These are phyloP conservation scores for Stromatinia cepivora DNA, from an alignment of 2,329 filamentous ascomycete species.

Conservation along the genomic window DNA sequence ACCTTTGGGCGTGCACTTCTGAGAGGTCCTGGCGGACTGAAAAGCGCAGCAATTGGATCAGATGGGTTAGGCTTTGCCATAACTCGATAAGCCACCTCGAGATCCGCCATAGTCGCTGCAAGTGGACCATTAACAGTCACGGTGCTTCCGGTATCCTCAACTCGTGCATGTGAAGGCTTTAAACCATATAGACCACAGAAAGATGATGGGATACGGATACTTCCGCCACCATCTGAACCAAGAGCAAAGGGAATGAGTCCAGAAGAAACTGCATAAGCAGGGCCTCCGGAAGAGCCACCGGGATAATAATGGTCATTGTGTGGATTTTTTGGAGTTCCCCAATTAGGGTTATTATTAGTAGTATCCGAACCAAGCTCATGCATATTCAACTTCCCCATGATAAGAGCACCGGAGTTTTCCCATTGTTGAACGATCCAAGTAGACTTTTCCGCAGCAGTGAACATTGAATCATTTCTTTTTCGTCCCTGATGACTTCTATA, in stretches of 20 bases:
- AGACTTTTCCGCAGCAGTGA: conserved; percentile 62
- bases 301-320: conserved; percentile 72
- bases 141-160: conserved; percentile 55
- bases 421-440: conserved; percentile 71
- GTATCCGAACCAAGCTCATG: conserved; percentile 80
- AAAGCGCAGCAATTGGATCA: conserved; percentile 60
- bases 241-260: conserved; percentile 66
- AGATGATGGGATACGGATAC: conserved; percentile 48
- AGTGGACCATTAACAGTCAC: conserved; percentile 72
- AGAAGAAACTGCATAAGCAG: conserved; percentile 76
- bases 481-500: conserved; percentile 69
- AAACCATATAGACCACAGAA: conserved; percentile 64
- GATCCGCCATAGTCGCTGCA: conserved; percentile 71
- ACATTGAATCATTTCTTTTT: conserved; percentile 82
- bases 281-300: conserved; percentile 89
- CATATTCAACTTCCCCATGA: conserved; percentile 82
- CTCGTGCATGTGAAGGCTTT: conserved; percentile 74
- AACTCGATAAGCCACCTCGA: conserved; percentile 78
- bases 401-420: conserved; percentile 68
- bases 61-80: conserved; percentile 71
- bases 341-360: conserved; percentile 82
- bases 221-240: conserved; percentile 83
- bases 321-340: conserved; percentile 77
- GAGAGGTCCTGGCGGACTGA: conserved; percentile 54
- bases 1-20: conserved; percentile 48